These are phyloP conservation scores for Peterozyma toletana DNA, from an alignment of 805 yeast species.

Conservation along the genomic window DNA sequence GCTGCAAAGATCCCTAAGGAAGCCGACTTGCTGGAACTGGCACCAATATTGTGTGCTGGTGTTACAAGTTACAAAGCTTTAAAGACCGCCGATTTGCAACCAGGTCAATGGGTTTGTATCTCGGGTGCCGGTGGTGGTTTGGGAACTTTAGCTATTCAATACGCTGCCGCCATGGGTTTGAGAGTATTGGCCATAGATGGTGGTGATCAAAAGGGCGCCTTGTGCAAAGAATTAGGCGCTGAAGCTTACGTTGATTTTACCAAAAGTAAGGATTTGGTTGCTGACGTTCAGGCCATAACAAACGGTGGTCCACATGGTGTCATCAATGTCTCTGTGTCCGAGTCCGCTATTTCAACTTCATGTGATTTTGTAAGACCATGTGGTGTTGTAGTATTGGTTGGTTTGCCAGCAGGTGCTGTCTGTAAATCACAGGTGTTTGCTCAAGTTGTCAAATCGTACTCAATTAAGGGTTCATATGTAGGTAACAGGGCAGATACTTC, in stretches of 20 bases:
- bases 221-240: constrained; percentile 34
- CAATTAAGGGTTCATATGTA: constrained; percentile 50
- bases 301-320: constrained; percentile 48
- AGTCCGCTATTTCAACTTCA: constrained; percentile 37
- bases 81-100: constrained; percentile 36
- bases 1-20: constrained; percentile 42
- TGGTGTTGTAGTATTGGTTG: constrained; percentile 56
- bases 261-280: constrained; percentile 29
- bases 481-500: constrained; percentile 56
- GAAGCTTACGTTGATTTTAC: constrained; percentile 40
- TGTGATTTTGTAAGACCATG: constrained; percentile 35
- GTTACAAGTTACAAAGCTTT: constrained; percentile 47
- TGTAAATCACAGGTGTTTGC: constrained; percentile 43
- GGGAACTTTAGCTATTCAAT: constrained; percentile 43
- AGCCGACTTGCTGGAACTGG: constrained; percentile 36
- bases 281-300: constrained; percentile 32
- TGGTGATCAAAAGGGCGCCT: constrained; percentile 36
- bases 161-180: constrained; percentile 42
- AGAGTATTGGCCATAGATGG: constrained; percentile 44
- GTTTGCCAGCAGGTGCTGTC: constrained; percentile 57
- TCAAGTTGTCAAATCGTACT: constrained; percentile 47
- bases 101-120: constrained; percentile 46
- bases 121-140: constrained; percentile 49
- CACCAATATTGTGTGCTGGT: constrained; percentile 49
- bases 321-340: constrained; percentile 46